Base-by-base conservation (phyloP, 768 basidiomycete genomes). In the Ramaria sp. region DNA sequence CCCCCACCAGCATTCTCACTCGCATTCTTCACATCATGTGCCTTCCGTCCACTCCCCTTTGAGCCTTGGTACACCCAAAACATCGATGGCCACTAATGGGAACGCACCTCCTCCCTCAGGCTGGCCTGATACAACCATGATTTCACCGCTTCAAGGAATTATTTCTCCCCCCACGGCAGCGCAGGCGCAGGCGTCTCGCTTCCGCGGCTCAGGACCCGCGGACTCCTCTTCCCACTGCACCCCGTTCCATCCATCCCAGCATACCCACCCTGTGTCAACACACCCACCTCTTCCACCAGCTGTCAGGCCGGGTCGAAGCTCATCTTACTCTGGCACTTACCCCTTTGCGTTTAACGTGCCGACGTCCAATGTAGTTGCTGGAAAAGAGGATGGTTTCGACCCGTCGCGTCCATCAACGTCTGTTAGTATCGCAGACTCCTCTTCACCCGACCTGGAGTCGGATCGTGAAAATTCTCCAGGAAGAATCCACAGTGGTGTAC, bases 401-500 rank as follows among this genome's bases (percentile, higher is more conserved):
- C 39, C 43, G 39, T 27, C 37, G 22, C 43, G 39, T n/a, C 25
- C 52, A 16, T 53, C 52, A 38, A 44, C 52, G 52, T 42, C 39
- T 22, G 52, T 53, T 10, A 49, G 49, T 42, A 27, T 34, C 22
- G 47, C 48, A 28, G 57, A 55, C 60, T 45, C 58, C 51, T 57
- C 50, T 7, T 44, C 48, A 36, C 55, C 49, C 3, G 59, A 39
- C 18, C 51, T 45, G 25, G 53, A 51, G 20, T 53, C 47, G 1
- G 61, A 61, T 1, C 39, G 45, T 9, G 58, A 61, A n/a, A 41
- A 30, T 30, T 55, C 57, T 1, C 52, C 54, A 12, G 53, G 52
- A 50, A 13, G 57, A 25, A 8, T 15, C 12, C 28, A n/a, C 12
- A 69, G 65, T 59, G 48, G 47, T 56, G 59, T 34, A 55, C 56